Evolutionary conservation across 2,329 filamentous ascomycete species (phyloP).

Genomic region (Furcasterigmium sp.): DNA sequence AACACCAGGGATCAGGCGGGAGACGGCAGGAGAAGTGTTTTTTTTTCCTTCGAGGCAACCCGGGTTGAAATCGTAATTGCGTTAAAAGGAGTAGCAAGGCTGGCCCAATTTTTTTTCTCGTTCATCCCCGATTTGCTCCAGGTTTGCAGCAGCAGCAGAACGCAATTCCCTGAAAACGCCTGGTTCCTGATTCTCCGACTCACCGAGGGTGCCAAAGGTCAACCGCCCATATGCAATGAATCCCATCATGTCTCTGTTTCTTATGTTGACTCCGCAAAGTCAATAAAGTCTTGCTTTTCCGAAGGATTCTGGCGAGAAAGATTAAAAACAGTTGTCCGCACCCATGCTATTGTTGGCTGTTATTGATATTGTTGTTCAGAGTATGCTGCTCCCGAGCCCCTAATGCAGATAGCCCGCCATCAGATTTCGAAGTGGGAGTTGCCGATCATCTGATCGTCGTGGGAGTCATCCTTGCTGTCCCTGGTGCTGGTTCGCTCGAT

Average conservation of each 20-base stretch:
- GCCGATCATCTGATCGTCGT: conserved; percentile 60
- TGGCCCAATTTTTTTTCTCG: background rate
- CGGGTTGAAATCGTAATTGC: background rate
- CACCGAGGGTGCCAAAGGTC: conserved; percentile 22
- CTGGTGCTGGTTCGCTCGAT: conserved; percentile 51
- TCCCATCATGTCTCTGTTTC: background rate
- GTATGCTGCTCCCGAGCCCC: too few species aligned
- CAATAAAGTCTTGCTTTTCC: background rate
- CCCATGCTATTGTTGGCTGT: background rate
- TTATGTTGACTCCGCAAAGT: background rate
- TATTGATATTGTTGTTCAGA: background rate
- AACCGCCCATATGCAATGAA: conserved; percentile 28
- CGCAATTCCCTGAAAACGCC: background rate
- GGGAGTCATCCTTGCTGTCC: conserved; percentile 29
- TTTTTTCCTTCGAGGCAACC: conserved; percentile 4
- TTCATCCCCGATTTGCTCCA: too few species aligned
- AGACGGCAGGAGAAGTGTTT: conserved; percentile 3
- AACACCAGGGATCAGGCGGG: too few species aligned
- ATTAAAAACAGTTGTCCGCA: too few species aligned
- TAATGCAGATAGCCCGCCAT: conserved; percentile 17
- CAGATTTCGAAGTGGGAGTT: conserved; percentile 60
- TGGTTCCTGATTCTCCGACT: conserved; percentile 5
- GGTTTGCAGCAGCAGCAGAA: too few species aligned
- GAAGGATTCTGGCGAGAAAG: background rate
- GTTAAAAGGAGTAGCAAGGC: conserved; percentile 1